Conservation (phyloP, 2,329 filamentous ascomycete genomes). For the Cladophialophora carrionii region DNA sequence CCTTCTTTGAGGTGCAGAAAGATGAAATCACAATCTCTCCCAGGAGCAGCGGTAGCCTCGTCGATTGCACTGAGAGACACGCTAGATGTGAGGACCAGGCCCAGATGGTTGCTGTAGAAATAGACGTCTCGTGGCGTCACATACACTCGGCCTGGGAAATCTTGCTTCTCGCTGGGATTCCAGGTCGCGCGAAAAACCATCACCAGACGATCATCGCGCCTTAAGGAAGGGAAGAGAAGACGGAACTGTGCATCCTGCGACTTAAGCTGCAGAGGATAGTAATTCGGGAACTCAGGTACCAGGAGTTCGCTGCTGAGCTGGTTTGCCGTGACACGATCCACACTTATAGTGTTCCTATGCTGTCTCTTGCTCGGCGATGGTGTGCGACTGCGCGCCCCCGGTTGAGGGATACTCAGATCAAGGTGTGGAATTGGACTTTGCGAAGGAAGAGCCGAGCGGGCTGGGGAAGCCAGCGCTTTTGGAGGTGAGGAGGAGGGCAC, state of each 20-base stretch:
- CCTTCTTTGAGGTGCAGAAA: constrained; percentile 76
- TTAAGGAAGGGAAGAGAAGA: constrained; percentile 81
- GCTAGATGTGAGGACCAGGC: constrained; percentile 80
- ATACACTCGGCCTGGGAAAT: constrained; percentile 83
- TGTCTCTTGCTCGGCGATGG: constrained; percentile 41
- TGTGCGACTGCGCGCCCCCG: constrained; percentile 36
- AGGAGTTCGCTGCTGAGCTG: constrained; percentile 44
- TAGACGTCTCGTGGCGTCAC: constrained; percentile 86
- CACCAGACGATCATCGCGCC: constrained; percentile 77
- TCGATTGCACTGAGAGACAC: constrained; percentile 75
- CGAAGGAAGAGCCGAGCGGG: constrained; percentile 25
- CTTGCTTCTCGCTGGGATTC: constrained; percentile 74
- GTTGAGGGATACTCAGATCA: constrained; percentile 34
- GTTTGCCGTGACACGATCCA: constrained; percentile 52
- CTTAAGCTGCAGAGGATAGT: constrained; percentile 80
- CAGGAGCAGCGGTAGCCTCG: constrained; percentile 87
- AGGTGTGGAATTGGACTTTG: constrained; percentile 26
- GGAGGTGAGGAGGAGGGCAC: constrained; percentile 31
- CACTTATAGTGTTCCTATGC: constrained; percentile 62
- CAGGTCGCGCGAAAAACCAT: constrained; percentile 93
- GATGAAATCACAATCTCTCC: constrained; percentile 89
- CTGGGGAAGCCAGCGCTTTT: constrained; percentile 25
- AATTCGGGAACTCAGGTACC: constrained; percentile 61
- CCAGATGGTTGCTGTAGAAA: constrained; percentile 95
- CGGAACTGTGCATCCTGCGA: constrained; percentile 93